Evolutionary conservation across 2,329 filamentous ascomycete species (phyloP), one percentile per base, ranked within the genome.

Genomic region (Colletotrichum cordylinicola): DNA sequence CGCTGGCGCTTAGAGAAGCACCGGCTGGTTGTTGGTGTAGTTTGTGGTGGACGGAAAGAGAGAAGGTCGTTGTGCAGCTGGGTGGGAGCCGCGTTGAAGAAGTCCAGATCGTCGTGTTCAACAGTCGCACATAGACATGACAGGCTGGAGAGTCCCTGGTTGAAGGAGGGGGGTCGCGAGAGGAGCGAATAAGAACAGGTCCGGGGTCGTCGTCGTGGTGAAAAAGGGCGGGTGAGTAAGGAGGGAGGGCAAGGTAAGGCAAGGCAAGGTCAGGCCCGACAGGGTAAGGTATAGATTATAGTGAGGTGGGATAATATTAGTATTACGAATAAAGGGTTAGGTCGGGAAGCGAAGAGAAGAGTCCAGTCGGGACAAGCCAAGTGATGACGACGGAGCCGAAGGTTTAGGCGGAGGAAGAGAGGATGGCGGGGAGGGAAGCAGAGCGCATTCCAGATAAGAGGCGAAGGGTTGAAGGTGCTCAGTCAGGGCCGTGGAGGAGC

Each of bases 261-360:
- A 67, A 75, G 43, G 70, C 70, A 60, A 67, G 68, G 62, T 62
- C 67, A 75, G 35, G 70, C 73, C 43, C 73, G 65, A 60, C 70
- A 73, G 62, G 74, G 58, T 33, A 74, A 76, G 58, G 74, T 76
- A 61, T 60, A 74, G 74, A 69, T 66, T 76, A 76, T 74, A 69
- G 70, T 76, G 65, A 69, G 43, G 65, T 68, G 70, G 64, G 70
- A 74, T 74, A 73, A 71, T 69, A 76, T 76, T 74, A 76, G 70
- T 56, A 76, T 74, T 76, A 76, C 70, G 70, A 68, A 68, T 73
- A 74, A 76, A 74, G 56, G 52, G 70, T 61, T 71, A 39, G 67
- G 55, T 61, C 61, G 65, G 64, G 65, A 64, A 74, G 74, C 74
- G 74, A 74, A 69, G 52, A 72, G 67, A 68, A 64, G 43, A 69